Conservation (phyloP, 2,329 filamentous ascomycete species). For the Neofusicoccum umdonicola region DNA sequence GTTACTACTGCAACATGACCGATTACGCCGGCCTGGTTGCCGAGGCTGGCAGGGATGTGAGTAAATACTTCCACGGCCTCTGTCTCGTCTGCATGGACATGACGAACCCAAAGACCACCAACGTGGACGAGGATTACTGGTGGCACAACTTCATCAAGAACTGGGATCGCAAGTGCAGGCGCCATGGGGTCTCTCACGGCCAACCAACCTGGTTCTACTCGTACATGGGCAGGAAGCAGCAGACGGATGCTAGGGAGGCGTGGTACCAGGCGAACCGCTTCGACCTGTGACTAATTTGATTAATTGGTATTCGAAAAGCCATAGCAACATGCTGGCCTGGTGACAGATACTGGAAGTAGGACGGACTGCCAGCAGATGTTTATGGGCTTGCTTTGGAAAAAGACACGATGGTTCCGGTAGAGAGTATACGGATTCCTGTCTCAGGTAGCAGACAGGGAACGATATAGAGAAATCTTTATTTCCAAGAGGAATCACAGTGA, state of each 20-base stretch:
- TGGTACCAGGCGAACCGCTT: background rate
- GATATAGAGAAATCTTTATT: too few relatives aligned
- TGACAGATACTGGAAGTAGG: background rate
- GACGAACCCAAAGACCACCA: background rate
- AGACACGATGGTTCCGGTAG: too few relatives aligned
- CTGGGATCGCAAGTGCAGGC: background rate
- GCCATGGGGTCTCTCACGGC: background rate
- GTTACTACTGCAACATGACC: background rate
- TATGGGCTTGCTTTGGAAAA: too few relatives aligned
- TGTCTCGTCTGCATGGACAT: background rate
- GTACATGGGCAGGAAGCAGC: background rate
- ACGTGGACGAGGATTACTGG: background rate
- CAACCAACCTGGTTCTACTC: background rate
- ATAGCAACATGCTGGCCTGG: background rate
- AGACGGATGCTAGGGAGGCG: background rate
- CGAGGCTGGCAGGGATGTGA: background rate
- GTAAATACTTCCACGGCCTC: background rate
- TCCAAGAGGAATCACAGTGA: too few relatives aligned
- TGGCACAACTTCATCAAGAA: background rate
- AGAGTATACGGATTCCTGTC: too few relatives aligned
- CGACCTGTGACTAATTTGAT: too few relatives aligned
- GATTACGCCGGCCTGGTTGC: background rate
- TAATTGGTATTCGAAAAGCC: background rate
- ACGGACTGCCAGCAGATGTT: too few relatives aligned
- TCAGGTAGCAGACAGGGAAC: too few relatives aligned